Conservation (phyloP, 768 basidiomycete species). For the Pluteus cervinus region DNA sequence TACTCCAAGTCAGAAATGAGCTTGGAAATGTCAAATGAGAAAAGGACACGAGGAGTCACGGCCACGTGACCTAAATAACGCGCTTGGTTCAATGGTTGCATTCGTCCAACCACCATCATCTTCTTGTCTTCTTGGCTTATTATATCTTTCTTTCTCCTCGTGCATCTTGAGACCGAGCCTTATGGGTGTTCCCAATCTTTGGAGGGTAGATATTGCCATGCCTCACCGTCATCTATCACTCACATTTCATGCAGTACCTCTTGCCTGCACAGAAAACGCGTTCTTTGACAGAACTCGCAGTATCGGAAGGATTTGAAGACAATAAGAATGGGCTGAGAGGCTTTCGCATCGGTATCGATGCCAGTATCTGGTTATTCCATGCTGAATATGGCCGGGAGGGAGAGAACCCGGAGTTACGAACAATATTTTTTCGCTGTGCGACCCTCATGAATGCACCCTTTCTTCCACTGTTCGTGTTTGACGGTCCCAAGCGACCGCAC, state of each 20-base stretch:
- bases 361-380: conserved; percentile 82
- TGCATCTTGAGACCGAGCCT: too few relatives aligned
- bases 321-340: conserved; percentile 64
- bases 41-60: too few relatives aligned
- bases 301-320: conserved; percentile 66
- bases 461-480: conserved; percentile 87
- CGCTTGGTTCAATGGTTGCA: too few relatives aligned
- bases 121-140: too few relatives aligned
- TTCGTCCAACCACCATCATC: too few relatives aligned
- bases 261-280: conserved; percentile 65
- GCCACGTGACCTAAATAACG: too few relatives aligned
- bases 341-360: conserved; percentile 82
- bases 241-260: conserved; percentile 39
- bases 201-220: conserved; percentile 31
- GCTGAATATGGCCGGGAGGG: conserved; percentile 70
- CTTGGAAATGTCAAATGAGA: too few relatives aligned
- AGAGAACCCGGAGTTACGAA: conserved; percentile 83
- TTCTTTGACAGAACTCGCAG: conserved; percentile 72
- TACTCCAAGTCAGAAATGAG: too few relatives aligned
- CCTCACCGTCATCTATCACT: neutral
- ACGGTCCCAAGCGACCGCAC: conserved; percentile 79
- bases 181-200: conserved; percentile 46
- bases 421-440: conserved; percentile 79
- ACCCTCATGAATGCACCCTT: conserved; percentile 73
- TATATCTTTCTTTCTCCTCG: too few relatives aligned